phyloP scores from a whole-genome alignment of 306 rosid genomes.

The Cucumis hystrix region DNA sequence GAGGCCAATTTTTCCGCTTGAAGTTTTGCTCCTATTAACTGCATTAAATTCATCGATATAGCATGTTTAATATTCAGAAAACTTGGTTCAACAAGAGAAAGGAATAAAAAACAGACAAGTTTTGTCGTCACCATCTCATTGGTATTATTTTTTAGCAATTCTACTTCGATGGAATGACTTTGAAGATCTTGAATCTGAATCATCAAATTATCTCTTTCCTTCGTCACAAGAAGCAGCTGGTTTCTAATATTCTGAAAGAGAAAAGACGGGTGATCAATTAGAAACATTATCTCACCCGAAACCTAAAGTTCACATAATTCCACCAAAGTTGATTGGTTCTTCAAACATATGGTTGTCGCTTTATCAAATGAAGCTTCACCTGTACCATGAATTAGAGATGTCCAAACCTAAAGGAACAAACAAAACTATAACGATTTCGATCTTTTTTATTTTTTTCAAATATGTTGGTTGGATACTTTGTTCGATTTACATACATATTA shows the following conservation, averaged over 20 bases:
- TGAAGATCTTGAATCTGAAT: conserved; percentile 39
- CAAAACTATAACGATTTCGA: neutral
- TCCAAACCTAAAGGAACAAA: neutral
- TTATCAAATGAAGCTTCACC: neutral
- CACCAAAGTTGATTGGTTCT: neutral
- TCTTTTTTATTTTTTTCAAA: neutral
- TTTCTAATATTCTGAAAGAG: conserved; percentile 33
- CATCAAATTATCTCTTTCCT: conserved; percentile 44
- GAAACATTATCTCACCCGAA: neutral
- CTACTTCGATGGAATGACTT: conserved; percentile 29
- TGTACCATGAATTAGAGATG: neutral
- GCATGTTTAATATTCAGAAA: neutral
- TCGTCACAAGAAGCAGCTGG: conserved; percentile 24
- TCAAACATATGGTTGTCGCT: neutral
- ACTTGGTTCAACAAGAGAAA: neutral
- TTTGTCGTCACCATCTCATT: conserved; percentile 22
- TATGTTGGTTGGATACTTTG: neutral
- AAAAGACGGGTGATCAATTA: neutral
- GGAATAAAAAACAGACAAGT: conserved; percentile 6
- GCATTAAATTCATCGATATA: conserved; percentile 9
- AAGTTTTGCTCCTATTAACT: conserved; percentile 35
- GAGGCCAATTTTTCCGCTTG: conserved; percentile 40
- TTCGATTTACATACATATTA: neutral
- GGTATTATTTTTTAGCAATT: conserved; percentile 21
- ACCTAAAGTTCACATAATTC: neutral